Evolutionary conservation across 1,284 basidiomycete species (phyloP), one percentile per base, ranked within the genome.

Genomic region (Rhodofomes roseus): DNA sequence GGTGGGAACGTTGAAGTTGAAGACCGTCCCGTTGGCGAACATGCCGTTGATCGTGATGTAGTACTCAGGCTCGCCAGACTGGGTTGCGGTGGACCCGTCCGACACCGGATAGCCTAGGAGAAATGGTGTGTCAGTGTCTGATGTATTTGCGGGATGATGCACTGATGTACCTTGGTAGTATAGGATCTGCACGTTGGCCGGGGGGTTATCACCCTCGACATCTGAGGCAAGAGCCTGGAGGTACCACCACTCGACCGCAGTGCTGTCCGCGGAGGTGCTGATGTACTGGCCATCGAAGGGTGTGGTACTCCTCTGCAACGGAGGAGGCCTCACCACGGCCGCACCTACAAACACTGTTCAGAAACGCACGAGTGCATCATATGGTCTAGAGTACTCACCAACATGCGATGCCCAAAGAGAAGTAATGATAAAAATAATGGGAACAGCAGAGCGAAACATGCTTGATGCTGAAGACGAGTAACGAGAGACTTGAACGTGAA

Each of bases 231-330:
- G 59, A 16, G 62, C 68, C 25, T 66, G 65, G 16, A 63, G 60
- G 63, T 66, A 69, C 67, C 67, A 69, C 67, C 66, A 69, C 46
- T 69, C 66, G 5, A 65, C 65, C 2, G 62, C 63, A 12, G 55
- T 53, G 58, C 67, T 67, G 37, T 55, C 55, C 25, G 60, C 65
- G 63, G 37, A 65, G 58, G 18, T 63, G 55, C 5, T n/a, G 25
- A 69, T 62, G 48, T 67, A 69, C 31, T 69, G 68, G 1, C 68
- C 66, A 34, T 69, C 68, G 27, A 65, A 67, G n/a, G 63, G 54
- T n/a, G 39, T 56, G 6, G 41, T 48, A 20, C 36, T 36, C 27
- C 36, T 43, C 6, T 11, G 41, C 20, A 11, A 2, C 18, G 22
- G 22, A 34, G 52, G n/a, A n/a, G 22, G 52, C n/a, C 20, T 2